A percentile compares a stretch with the other conserved stretches of the same genome.
phyloP scores from a whole-genome alignment of 352 stramenopile genomes.

The Pythium folliculosum region DNA sequence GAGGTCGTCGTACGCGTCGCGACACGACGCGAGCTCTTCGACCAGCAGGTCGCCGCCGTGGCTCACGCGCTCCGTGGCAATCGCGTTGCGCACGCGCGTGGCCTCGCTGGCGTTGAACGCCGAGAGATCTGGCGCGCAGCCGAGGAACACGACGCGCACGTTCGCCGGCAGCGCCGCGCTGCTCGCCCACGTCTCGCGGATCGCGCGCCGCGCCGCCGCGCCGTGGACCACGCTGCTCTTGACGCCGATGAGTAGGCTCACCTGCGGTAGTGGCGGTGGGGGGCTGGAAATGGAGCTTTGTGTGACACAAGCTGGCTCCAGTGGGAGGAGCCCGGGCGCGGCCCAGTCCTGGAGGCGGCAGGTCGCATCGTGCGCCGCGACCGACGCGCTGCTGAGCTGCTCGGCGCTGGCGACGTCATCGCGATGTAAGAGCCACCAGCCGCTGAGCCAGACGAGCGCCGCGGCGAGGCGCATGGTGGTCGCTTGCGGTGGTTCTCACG shows the following conservation, averaged over 20 bases:
- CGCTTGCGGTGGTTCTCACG: no score
- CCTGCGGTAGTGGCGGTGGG: not conserved
- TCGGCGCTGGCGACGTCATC: not conserved
- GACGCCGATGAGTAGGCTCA: constrained; percentile 44
- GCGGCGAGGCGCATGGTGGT: not conserved
- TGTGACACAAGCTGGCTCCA: not conserved
- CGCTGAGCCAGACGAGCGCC: not conserved
- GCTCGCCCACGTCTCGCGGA: constrained; percentile 41
- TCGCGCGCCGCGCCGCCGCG: constrained; percentile 25
- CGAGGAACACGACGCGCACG: constrained; percentile 43
- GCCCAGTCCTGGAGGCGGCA: no score
- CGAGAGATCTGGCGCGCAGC: constrained; percentile 28
- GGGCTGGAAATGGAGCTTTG: not conserved
- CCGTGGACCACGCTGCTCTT: constrained; percentile 44
- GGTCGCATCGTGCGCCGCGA: not conserved
- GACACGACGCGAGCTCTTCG: constrained; percentile 43
- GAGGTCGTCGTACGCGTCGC: constrained; percentile 50
- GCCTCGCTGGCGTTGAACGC: not conserved
- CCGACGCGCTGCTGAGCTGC: not conserved
- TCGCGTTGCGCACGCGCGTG: not conserved
- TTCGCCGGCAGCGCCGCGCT: constrained; percentile 9
- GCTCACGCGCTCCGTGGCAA: constrained; percentile 31
- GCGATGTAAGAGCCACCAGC: no score
- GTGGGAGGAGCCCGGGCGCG: no score
- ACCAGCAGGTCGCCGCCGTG: constrained; percentile 47